phyloP scores from a whole-genome alignment of 805 yeast genomes.

The Spathaspora passalidarum region DNA sequence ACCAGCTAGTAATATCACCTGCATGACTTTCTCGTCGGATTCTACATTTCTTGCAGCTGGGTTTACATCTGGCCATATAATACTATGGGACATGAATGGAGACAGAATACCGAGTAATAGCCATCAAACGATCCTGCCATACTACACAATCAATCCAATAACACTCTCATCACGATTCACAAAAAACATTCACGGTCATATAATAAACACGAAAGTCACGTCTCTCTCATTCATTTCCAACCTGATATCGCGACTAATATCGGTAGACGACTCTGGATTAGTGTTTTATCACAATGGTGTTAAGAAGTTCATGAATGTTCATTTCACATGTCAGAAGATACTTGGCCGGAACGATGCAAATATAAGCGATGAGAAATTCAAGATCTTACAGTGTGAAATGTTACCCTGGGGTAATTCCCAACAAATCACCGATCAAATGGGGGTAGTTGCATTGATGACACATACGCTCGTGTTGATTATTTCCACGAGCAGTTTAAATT shows the following conservation, averaged over 20 bases:
- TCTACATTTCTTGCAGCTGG: slow-evolving; percentile 71
- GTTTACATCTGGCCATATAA: slow-evolving; percentile 58
- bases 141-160: slow-evolving; percentile 29
- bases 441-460: slow-evolving; percentile 60
- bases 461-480: slow-evolving; percentile 48
- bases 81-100: slow-evolving; percentile 57
- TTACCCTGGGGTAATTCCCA: slow-evolving; percentile 60
- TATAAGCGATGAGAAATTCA: slow-evolving; percentile 10
- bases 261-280: slow-evolving; percentile 36
- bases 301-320: slow-evolving; percentile 52
- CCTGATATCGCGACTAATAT: slow-evolving; percentile 25
- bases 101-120: slow-evolving; percentile 12
- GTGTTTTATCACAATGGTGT: slow-evolving; percentile 64
- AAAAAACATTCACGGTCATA: slow-evolving; percentile 28
- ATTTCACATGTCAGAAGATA: slow-evolving; percentile 46
- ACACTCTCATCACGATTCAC: slow-evolving; percentile 21
- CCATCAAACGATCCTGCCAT: slow-evolving; percentile 45
- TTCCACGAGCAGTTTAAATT: slow-evolving; percentile 46
- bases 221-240: slow-evolving; percentile 26
- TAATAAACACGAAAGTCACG: slow-evolving; percentile 20
- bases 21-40: slow-evolving; percentile 61
- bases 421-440: slow-evolving; percentile 55
- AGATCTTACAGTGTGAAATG: slow-evolving; percentile 33
- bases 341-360: slow-evolving; percentile 44
- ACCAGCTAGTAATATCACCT: neutral